phyloP scores from a whole-genome alignment of 2,329 filamentous ascomycete species.

The Trichoderma koningii region DNA sequence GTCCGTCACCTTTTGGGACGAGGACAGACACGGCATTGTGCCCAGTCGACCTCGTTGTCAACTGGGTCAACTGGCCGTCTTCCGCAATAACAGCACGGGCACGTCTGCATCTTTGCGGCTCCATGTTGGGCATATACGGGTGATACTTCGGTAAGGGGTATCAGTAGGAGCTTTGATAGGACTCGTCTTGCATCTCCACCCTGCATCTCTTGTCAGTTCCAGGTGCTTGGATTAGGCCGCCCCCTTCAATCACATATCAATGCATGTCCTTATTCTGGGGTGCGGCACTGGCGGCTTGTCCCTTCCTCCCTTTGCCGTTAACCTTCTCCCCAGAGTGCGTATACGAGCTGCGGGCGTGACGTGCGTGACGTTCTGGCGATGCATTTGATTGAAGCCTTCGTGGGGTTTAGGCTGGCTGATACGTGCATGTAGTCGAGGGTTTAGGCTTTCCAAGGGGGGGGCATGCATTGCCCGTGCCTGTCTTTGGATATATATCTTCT shows the following conservation, averaged over 20 bases:
- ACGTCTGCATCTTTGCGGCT: no score
- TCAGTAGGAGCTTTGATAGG: no score
- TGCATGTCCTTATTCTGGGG: conserved; percentile 17
- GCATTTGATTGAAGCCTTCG: conserved; percentile 1
- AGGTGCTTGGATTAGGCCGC: conserved; percentile 9
- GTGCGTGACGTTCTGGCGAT: conserved; percentile 9
- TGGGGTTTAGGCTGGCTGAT: background rate
- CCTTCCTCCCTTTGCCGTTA: background rate
- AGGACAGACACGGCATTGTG: no score
- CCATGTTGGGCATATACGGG: no score
- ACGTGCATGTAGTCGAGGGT: background rate
- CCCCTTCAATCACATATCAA: conserved; percentile 2
- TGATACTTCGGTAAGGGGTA: no score
- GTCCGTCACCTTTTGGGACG: background rate
- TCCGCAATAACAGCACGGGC: no score
- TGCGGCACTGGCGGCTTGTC: conserved; percentile 17
- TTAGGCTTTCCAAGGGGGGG: background rate
- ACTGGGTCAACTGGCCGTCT: no score
- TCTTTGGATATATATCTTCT: background rate
- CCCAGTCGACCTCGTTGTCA: no score
- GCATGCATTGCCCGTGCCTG: background rate
- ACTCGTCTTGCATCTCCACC: background rate
- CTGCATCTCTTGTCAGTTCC: conserved; percentile 1
- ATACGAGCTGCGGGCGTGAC: conserved; percentile 17
- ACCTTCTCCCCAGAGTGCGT: background rate